phyloP scores from a whole-genome alignment of 306 rosid genomes.

The Gastrolobium bilobum region DNA sequence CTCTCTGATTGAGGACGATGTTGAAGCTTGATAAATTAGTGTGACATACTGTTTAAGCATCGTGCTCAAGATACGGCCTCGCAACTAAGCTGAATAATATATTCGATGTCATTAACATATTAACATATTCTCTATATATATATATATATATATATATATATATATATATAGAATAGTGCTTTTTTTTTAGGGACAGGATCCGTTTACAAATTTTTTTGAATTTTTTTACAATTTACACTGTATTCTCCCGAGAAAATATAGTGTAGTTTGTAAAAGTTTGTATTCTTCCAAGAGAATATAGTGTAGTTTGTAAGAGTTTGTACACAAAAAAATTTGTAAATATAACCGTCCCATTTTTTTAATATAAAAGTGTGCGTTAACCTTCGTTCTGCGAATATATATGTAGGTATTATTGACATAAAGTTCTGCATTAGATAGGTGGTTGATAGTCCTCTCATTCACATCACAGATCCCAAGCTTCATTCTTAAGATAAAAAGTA shows the following conservation, averaged over 20 bases:
- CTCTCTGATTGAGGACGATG: constrained; percentile 16
- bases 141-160: too few relatives aligned
- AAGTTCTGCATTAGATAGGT: constrained; percentile 18
- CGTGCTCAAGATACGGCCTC: constrained; percentile 16
- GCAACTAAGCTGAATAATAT: constrained; percentile 23
- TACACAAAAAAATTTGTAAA: too few relatives aligned
- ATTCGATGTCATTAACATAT: constrained; percentile 38
- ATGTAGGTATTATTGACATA: constrained; percentile 27
- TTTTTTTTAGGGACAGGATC: too few relatives aligned
- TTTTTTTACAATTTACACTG: too few relatives aligned
- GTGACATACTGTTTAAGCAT: constrained; percentile 44
- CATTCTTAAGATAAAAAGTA: constrained; percentile 52
- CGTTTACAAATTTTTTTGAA: too few relatives aligned
- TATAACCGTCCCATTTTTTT: constrained; percentile 6
- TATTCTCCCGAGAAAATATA: too few relatives aligned
- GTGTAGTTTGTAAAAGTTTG: too few relatives aligned
- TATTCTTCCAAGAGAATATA: too few relatives aligned
- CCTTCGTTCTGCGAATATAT: constrained; percentile 45
- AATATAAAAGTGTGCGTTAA: constrained; percentile 38
- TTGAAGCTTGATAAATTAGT: constrained; percentile 15
- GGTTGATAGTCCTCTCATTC: constrained; percentile 23
- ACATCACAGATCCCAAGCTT: constrained; percentile 40
- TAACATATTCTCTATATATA: not conserved
- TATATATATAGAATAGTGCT: too few relatives aligned
- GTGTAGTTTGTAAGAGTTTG: too few relatives aligned